Evolutionary conservation across 2,329 filamentous ascomycete genomes (phyloP).

Genomic region (Phialophora verrucosa): DNA sequence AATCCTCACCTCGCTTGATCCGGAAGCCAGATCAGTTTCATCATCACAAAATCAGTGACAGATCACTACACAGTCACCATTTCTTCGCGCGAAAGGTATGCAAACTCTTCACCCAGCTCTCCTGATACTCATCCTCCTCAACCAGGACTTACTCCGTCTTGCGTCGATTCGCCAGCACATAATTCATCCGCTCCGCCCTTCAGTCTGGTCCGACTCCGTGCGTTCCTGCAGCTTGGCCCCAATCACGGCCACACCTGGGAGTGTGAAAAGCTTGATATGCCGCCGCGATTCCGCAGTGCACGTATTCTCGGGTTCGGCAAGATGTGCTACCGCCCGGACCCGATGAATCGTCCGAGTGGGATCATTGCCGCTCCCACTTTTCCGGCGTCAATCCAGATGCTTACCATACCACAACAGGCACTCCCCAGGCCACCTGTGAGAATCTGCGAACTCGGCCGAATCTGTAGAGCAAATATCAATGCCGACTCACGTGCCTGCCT

Average conservation of each 20-base stretch:
- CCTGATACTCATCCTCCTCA: neutral
- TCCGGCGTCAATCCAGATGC: constrained; percentile 1
- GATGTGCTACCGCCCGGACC: constrained; percentile 11
- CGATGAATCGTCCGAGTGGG: constrained; percentile 20
- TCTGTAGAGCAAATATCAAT: neutral
- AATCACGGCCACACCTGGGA: constrained; percentile 1
- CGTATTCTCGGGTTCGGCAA: constrained; percentile 17
- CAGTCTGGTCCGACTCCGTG: constrained; percentile 12
- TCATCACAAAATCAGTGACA: constrained; percentile 9
- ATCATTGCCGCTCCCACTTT: constrained; percentile 3
- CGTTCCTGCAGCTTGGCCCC: constrained; percentile 7
- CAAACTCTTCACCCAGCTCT: neutral
- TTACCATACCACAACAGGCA: constrained; percentile 6
- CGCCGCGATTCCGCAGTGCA: neutral
- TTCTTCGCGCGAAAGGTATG: neutral
- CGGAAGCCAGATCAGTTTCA: constrained; percentile 15
- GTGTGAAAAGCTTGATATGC: constrained; percentile 15
- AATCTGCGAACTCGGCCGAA: constrained; percentile 13
- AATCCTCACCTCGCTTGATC: neutral
- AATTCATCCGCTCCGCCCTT: constrained; percentile 17
- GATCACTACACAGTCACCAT: neutral
- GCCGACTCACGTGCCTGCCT: constrained; percentile 11
- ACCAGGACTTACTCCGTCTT: neutral
- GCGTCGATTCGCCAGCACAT: neutral
- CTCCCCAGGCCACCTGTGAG: neutral